phyloP scores from a whole-genome alignment of 1,139 yeast genomes.

The Meyerozyma smithsonii region DNA sequence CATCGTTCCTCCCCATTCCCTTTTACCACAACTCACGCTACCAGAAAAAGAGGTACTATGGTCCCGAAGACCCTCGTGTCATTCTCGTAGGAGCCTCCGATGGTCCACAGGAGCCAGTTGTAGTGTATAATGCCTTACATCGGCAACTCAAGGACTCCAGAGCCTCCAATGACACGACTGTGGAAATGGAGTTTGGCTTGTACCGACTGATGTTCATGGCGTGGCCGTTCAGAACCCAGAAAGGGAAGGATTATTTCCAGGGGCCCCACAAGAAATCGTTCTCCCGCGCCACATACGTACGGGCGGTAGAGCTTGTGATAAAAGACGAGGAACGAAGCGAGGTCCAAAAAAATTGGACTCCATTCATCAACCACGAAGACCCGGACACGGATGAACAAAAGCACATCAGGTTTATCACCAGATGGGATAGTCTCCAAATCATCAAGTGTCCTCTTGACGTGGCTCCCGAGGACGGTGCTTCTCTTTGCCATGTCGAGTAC shows the following conservation, averaged over 20 bases:
- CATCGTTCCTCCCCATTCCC: slow-evolving; percentile 25
- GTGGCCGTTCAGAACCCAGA: slow-evolving; percentile 5
- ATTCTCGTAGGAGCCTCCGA: slow-evolving; percentile 24
- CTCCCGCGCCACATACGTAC: not conserved
- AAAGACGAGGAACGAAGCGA: not conserved
- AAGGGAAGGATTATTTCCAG: slow-evolving; percentile 3
- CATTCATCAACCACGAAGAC: not conserved
- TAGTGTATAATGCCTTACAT: slow-evolving; percentile 6
- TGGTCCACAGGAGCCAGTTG: slow-evolving; percentile 21
- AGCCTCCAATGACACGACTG: not conserved
- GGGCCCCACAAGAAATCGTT: not conserved
- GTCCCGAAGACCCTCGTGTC: slow-evolving; percentile 48
- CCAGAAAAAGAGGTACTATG: slow-evolving; percentile 22
- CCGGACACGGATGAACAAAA: not conserved
- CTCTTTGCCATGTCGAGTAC: slow-evolving; percentile 24
- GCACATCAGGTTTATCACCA: slow-evolving; percentile 4
- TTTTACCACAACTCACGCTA: slow-evolving; percentile 13
- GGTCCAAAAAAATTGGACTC: slow-evolving; percentile 6
- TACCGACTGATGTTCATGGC: slow-evolving; percentile 2
- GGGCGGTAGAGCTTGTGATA: not conserved
- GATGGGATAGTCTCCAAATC: slow-evolving; percentile 5
- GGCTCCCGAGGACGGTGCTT: slow-evolving; percentile 10
- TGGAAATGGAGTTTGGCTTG: not conserved
- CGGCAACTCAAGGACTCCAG: not conserved
- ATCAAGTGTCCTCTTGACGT: slow-evolving; percentile 1